Evolutionary conservation across 768 basidiomycete species (phyloP).

Genomic region (Boletus rubroflammeus): DNA sequence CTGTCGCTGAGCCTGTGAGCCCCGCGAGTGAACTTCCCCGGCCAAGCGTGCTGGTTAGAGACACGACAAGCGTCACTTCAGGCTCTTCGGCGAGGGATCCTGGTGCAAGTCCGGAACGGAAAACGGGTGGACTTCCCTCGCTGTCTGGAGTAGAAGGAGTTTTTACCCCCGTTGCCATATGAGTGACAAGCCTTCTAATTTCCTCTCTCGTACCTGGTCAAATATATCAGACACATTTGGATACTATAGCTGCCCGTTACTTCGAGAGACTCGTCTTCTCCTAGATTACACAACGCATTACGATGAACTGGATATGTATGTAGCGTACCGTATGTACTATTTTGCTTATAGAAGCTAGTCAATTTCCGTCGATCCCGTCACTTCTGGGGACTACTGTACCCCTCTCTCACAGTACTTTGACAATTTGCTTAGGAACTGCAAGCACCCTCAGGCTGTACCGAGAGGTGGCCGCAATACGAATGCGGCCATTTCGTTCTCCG

Average conservation of each 20-base stretch:
- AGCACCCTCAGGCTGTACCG: too few relatives aligned
- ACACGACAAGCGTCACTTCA: conserved; percentile 27
- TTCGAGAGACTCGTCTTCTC: not conserved
- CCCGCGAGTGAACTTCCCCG: conserved; percentile 29
- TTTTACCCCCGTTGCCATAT: conserved; percentile 30
- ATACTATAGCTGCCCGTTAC: conserved; percentile 13
- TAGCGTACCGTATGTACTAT: conserved; percentile 29
- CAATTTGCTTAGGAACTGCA: too few relatives aligned
- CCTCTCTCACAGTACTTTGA: too few relatives aligned
- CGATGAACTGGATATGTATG: conserved; percentile 15
- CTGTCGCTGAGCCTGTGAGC: conserved; percentile 33
- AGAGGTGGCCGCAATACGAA: too few relatives aligned
- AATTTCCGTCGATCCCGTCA: conserved; percentile 16
- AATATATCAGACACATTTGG: conserved; percentile 10
- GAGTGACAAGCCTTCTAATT: conserved; percentile 22
- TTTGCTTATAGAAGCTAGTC: conserved; percentile 20
- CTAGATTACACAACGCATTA: conserved; percentile 6
- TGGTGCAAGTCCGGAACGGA: conserved; percentile 29
- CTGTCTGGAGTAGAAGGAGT: conserved; percentile 12
- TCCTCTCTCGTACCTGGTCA: conserved; percentile 4
- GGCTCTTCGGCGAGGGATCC: conserved; percentile 25
- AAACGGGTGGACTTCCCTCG: conserved; percentile 15
- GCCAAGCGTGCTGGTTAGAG: conserved; percentile 28
- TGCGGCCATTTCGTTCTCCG: too few relatives aligned
- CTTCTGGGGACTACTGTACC: not conserved